Percentiles rank a stretch among this genome's conserved stretches.
Evolutionary conservation across 495 filamentous ascomycete genomes (phyloP).

Genomic region (Lasiosphaeria miniovina): DNA sequence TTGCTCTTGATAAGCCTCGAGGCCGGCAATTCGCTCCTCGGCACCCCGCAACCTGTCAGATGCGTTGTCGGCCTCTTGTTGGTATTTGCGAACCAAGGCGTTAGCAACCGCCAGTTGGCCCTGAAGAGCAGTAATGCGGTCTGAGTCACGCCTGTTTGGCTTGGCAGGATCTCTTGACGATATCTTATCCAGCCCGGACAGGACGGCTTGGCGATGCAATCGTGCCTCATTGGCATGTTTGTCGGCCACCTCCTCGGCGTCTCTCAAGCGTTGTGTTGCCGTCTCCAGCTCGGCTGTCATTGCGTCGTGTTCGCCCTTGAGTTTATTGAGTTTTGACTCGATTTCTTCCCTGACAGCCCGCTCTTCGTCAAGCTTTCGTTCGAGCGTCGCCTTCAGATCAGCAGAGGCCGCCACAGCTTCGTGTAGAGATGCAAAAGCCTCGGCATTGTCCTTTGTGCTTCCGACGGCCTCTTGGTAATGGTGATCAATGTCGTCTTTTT

Average conservation of each 20-base stretch:
- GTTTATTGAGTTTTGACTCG: conserved; percentile 74
- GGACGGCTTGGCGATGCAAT: conserved; percentile 77
- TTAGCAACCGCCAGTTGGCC: conserved; percentile 76
- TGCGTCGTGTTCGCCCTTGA: conserved; percentile 83
- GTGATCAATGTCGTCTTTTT: conserved; percentile 76
- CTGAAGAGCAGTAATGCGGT: conserved; percentile 75
- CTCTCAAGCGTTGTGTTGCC: conserved; percentile 67
- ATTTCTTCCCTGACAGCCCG: conserved; percentile 67
- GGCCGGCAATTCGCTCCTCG: conserved; percentile 91
- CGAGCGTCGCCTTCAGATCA: conserved; percentile 69
- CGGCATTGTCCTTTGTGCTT: conserved; percentile 66
- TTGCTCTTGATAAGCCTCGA: conserved; percentile 97
- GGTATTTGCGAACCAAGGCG: conserved; percentile 77
- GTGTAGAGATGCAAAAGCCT: conserved; percentile 69
- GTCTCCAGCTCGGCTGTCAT: conserved; percentile 76
- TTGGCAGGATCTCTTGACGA: conserved; percentile 48
- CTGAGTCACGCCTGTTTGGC: conserved; percentile 58
- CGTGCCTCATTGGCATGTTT: conserved; percentile 82
- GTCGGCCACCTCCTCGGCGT: conserved; percentile 89
- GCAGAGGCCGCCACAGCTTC: conserved; percentile 75
- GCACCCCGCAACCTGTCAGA: conserved; percentile 86
- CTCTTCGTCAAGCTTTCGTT: conserved; percentile 84
- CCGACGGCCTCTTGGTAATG: conserved; percentile 65
- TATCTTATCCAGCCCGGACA: conserved; percentile 77
- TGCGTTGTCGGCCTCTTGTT: conserved; percentile 82